Conservation (phyloP, 1,284 basidiomycete species). For the Cryptococcus sp. region DNA sequence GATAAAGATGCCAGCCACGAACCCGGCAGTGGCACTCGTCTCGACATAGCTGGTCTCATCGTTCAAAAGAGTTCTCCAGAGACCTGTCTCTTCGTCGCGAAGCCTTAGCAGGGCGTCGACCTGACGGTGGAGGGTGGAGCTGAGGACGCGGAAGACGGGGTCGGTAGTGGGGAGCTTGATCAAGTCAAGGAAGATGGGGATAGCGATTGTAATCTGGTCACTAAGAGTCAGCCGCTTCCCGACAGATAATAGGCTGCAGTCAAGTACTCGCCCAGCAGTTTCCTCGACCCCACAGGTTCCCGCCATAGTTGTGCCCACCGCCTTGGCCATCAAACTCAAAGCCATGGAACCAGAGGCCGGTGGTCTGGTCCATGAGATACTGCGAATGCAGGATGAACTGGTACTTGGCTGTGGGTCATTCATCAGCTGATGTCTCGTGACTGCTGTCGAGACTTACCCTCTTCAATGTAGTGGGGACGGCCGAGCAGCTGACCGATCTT, state of each 20-base stretch:
- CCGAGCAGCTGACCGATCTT: conserved; percentile 61
- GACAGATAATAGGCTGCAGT: too few species aligned
- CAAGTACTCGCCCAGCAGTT: conserved; percentile 56
- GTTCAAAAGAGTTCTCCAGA: conserved; percentile 64
- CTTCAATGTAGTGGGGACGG: conserved; percentile 59
- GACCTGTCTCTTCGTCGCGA: conserved; percentile 56
- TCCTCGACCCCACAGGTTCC: conserved; percentile 61
- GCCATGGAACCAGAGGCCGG: conserved; percentile 51
- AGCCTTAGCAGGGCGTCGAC: conserved; percentile 57
- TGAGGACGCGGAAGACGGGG: conserved; percentile 55
- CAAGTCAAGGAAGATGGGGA: conserved; percentile 61
- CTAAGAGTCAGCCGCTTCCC: too few species aligned
- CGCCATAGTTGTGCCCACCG: conserved; percentile 52
- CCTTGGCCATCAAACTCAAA: conserved; percentile 32
- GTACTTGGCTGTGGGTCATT: conserved; percentile 52
- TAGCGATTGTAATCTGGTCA: conserved; percentile 55
- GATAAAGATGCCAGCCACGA: conserved; percentile 61
- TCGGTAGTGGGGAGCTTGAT: conserved; percentile 53
- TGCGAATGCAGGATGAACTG: conserved; percentile 57
- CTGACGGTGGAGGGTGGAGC: conserved; percentile 55
- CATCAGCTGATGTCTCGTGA: too few species aligned
- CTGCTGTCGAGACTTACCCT: too few species aligned
- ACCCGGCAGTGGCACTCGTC: conserved; percentile 60
- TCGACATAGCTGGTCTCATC: conserved; percentile 61
- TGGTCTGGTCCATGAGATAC: conserved; percentile 40